phyloP scores from a whole-genome alignment of 805 yeast species.

The Kodamaea nitidulidarum region DNA sequence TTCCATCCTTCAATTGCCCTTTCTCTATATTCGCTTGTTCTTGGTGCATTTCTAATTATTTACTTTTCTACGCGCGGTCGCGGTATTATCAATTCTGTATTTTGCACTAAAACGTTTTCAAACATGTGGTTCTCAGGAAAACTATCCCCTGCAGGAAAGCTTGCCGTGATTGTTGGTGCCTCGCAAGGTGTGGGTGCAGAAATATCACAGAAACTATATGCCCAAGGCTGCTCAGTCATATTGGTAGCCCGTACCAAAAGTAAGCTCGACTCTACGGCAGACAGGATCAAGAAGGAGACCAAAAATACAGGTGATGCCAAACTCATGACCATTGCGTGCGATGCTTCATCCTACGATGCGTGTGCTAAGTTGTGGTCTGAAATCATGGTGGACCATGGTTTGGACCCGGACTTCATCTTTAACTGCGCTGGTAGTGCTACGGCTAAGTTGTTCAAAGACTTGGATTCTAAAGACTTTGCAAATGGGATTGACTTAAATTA shows the following conservation, averaged over 20 bases:
- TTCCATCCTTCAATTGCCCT: too few species aligned
- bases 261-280: conserved; percentile 46
- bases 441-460: conserved; percentile 74
- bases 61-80: too few species aligned
- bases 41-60: too few species aligned
- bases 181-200: conserved; percentile 92
- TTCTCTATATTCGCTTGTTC: too few species aligned
- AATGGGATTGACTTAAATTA: conserved; percentile 68
- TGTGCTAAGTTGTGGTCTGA: conserved; percentile 45
- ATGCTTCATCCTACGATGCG: conserved; percentile 53
- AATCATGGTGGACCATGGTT: conserved; percentile 16
- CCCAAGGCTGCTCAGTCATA: conserved; percentile 58
- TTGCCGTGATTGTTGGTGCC: conserved; percentile 83
- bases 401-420: conserved; percentile 67
- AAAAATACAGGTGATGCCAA: conserved; percentile 15
- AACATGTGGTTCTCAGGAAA: conserved; percentile 6
- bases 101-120: background rate
- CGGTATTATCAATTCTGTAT: background rate
- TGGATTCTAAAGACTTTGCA: conserved; percentile 53
- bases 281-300: conserved; percentile 32
- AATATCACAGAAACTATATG: conserved; percentile 56
- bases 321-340: conserved; percentile 48
- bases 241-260: conserved; percentile 73
- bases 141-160: conserved; percentile 29
- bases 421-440: conserved; percentile 87